phyloP scores from a whole-genome alignment of 768 basidiomycete species.

The Paxillus ammoniavirescens region DNA sequence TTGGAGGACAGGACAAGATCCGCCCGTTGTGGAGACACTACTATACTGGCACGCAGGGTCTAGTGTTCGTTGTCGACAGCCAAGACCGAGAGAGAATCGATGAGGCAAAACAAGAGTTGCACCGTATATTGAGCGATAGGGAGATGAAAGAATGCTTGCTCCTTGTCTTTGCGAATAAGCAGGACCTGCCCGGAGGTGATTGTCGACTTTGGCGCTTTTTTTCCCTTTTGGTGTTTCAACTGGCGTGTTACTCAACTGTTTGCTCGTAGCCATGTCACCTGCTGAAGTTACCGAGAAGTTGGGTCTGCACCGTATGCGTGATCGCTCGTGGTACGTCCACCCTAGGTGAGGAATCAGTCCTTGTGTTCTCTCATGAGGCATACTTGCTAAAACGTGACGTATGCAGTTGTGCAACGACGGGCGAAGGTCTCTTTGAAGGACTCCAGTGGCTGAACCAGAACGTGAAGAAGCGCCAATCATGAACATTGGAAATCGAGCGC shows the following conservation, averaged over 20 bases:
- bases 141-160: slow-evolving; percentile 98
- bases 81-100: slow-evolving; percentile 94
- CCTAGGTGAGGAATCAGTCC: slow-evolving; percentile 66
- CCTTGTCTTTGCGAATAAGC: slow-evolving; percentile 99
- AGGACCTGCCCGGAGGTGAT: slow-evolving; percentile 94
- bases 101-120: slow-evolving; percentile 93
- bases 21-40: slow-evolving; percentile 98
- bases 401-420: slow-evolving; percentile 88
- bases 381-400: slow-evolving; percentile 1
- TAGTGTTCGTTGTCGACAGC: slow-evolving; percentile 97
- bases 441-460: slow-evolving; percentile 97
- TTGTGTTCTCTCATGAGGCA: background rate
- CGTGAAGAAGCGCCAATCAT: slow-evolving; percentile 89
- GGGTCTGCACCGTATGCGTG: slow-evolving; percentile 93
- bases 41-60: slow-evolving; percentile 97
- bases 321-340: slow-evolving; percentile 98
- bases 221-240: background rate
- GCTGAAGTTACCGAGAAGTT: slow-evolving; percentile 98
- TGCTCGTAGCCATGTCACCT: slow-evolving; percentile 82
- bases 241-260: background rate
- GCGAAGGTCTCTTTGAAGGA: slow-evolving; percentile 96
- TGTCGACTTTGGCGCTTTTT: slow-evolving; percentile 6
- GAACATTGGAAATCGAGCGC: slow-evolving; percentile 26
- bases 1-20: slow-evolving; percentile 99
- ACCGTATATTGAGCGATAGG: slow-evolving; percentile 92